Evolutionary conservation across 1,284 basidiomycete genomes (phyloP).

Genomic region (Malassezia yamatoensis): DNA sequence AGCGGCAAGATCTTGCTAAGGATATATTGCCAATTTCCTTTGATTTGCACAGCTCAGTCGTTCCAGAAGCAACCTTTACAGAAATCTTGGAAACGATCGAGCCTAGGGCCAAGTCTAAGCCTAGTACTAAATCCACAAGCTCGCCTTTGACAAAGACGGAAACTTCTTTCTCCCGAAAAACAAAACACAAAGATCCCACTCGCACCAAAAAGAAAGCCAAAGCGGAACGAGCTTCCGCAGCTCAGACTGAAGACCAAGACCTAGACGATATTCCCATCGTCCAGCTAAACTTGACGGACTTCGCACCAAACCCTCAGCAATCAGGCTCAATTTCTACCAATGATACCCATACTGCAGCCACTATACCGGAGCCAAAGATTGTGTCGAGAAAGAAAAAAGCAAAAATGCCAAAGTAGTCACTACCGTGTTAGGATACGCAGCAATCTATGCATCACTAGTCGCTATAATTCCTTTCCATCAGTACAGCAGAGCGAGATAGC

Average conservation of each 20-base stretch:
- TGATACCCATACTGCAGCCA: background rate
- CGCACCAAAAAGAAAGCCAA: background rate
- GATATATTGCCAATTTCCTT: slow-evolving; percentile 65
- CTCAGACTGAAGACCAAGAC: background rate
- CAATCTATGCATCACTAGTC: background rate
- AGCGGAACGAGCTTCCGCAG: background rate
- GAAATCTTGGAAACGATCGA: slow-evolving; percentile 2
- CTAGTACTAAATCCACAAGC: background rate
- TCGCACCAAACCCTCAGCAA: background rate
- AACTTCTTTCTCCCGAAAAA: background rate
- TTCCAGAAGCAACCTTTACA: slow-evolving; percentile 50
- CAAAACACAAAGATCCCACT: background rate
- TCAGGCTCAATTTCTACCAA: background rate
- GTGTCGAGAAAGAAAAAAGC: slow-evolving; percentile 15
- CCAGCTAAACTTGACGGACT: slow-evolving; percentile 23
- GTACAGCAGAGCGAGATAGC: no score
- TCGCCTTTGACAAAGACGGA: no score
- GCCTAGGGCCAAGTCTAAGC: background rate
- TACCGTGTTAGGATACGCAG: no score
- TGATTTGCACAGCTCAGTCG: slow-evolving; percentile 73
- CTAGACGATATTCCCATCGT: slow-evolving; percentile 40
- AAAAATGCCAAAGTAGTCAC: background rate
- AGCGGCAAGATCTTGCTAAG: slow-evolving; percentile 72
- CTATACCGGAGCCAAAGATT: slow-evolving; percentile 10
- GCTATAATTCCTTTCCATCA: no score